Percentiles rank a stretch among this genome's conserved stretches.
phyloP scores from a whole-genome alignment of 306 rosid species.

The Cicer arietinum region DNA sequence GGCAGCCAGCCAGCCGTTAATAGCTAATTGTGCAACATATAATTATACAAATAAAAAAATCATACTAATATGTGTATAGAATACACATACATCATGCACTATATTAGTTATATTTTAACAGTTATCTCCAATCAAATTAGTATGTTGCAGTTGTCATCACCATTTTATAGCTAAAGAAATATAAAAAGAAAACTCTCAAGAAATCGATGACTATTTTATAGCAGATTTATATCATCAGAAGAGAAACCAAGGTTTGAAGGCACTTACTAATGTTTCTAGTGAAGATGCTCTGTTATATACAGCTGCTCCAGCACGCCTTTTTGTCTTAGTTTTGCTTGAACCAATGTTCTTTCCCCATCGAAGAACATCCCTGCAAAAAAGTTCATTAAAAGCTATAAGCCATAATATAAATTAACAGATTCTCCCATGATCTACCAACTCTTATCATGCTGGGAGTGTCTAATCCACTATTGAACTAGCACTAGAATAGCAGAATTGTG shows the following conservation, averaged over 20 bases:
- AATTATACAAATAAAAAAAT: constrained; percentile 1
- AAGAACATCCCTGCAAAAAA: constrained; percentile 75
- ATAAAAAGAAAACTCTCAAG: constrained; percentile 37
- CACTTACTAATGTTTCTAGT: constrained; percentile 81
- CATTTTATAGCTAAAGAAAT: constrained; percentile 28
- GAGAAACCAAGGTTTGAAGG: constrained; percentile 42
- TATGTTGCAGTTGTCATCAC: constrained; percentile 1
- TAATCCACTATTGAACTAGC: constrained; percentile 15
- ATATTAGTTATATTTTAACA: constrained; percentile 8
- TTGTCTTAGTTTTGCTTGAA: constrained; percentile 82
- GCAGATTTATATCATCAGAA: constrained; percentile 18
- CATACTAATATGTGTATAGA: not conserved
- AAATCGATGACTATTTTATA: constrained; percentile 10
- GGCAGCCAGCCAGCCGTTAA: constrained; percentile 14
- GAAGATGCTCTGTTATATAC: constrained; percentile 94
- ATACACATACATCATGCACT: not conserved
- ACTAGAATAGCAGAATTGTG: constrained; percentile 15
- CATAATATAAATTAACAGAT: constrained; percentile 24
- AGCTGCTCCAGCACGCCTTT: constrained; percentile 85
- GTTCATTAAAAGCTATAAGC: constrained; percentile 32
- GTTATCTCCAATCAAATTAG: not conserved
- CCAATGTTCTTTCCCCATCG: constrained; percentile 92
- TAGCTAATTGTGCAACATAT: not conserved
- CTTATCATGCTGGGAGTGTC: constrained; percentile 12
- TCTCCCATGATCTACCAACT: constrained; percentile 20